Base-by-base conservation (phyloP, 306 rosid species). In the Prunus campanulata region DNA sequence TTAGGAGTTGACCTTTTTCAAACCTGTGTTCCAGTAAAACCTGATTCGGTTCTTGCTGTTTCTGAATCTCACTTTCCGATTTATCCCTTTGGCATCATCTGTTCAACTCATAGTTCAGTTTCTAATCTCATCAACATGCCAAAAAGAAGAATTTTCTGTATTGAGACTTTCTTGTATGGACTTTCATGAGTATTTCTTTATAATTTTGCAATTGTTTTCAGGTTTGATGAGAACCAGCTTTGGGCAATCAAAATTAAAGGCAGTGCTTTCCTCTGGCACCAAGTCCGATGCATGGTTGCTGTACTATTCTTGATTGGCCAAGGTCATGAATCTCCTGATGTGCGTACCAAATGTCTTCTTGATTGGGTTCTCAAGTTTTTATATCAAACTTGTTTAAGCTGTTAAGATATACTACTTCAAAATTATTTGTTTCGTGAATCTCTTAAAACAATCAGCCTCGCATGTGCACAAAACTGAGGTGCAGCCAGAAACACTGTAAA, bases 191-290 rank as follows among this genome's bases (percentile, higher is more conserved):
- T 24, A 52, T 74, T 78, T 42, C 48, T 61, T 72, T 20, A 56
- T 67, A 18, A 35, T 44, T 69, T 56, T 68, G 42, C 68, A 27
- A 74, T 74, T 72, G 51, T 76, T 82, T 77, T 79, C 89, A 94
- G 98, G 88, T 89, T 82, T 84, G 85, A 85, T 63, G 88, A 67
- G 35, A 81, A 88, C 77, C 91, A 81, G 84, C 96, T 94, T 54
- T 90, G 94, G 96, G 88, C 77, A 74, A 81, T 94, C 69, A 84
- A 83, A 80, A 86, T 94, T 74, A 89, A 78, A 84, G 98, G 98
- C 8, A 89, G 90, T 71, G 98, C 98, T 60, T 94, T 94, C 85
- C 90, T 94, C 11, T 94, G 98, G 98, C 98, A 94, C 82, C 98
- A 94, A 80, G 93, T 94, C 66, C 94, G 98, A 71, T 92, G 97